Evolutionary conservation across 139 green algal species (phyloP), one percentile per base, ranked within the genome.

Genomic region (Micractinium sp.): DNA sequence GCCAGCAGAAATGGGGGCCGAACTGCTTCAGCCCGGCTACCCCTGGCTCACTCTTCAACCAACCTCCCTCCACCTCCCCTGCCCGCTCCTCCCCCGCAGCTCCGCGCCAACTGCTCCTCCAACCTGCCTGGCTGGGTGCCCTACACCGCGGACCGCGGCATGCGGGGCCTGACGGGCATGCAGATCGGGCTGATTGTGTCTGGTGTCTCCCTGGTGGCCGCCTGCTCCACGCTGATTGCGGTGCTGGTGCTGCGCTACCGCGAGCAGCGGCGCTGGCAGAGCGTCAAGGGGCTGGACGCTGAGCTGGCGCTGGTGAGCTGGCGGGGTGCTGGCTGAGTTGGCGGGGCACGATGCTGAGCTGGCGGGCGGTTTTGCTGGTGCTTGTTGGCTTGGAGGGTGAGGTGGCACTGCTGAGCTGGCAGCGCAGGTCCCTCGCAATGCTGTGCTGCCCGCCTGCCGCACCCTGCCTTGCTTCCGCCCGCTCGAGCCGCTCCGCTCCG

Each of bases 131-230:
- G 83, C 67, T 87, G 83, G 83, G 66, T 80, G 66, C 66, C 83
- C 38, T 81, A 81, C 83, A 47, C 3, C 29, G 60, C 63, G 15
- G 63, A 41, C 12, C 67, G 38, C 1, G 63, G 56, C 63, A 16
- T 16, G 35, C 15, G 63, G 35, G 39, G 66, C 67, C 61, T 80
- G 0, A 73, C 4, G n/a, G n/a, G 63, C 39, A 18, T 90, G 85
- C 81, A 91, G 67, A 71, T 92, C 9, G 90, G 80, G 29, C 82
- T 91, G 66, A 35, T 91, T 25, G 85, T 85, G 33, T 47, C 83
- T 27, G 83, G 27, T 4, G 83, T 56, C 12, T 69, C 36, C 83
- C 83, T 87, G 4, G 38, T 87, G 83, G 83, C 83, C 0, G 83
- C 66, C 29, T 87, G 83, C 83, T 27, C 27, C 14, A 63, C 73